Evolutionary conservation across 352 stramenopile genomes (phyloP), one percentile per base, ranked within the genome.

Genomic region (Globisporangium cylindrosporum): DNA sequence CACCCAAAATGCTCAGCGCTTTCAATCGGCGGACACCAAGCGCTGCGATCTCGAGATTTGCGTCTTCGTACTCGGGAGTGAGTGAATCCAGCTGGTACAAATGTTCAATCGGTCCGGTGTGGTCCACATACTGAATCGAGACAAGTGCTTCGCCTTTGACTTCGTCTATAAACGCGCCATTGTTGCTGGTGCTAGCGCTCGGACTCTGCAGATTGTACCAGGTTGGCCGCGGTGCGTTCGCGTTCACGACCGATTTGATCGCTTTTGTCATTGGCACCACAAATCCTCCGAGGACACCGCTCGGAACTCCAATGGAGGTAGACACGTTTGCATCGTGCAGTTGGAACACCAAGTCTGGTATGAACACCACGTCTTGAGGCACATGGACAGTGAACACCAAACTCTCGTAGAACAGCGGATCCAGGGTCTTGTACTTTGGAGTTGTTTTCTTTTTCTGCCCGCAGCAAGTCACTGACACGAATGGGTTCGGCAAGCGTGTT

Each of bases 371-470:
- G 8, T 94, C 73, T 4, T 79, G 76, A 1, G 91, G 79, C 4
- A 91, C 69, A 46, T 81, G 72, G 8, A 72, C 59, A 0, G 80
- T 60, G 24, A 97, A 93, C 2, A 89, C 73, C 1, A 93, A 62
- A 0, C 88, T 90, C 48, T 95, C 84, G 67, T 97, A 96, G 61
- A 88, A 97, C 0, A 95, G 73, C 9, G 91, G 91, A 1, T 92
- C 78, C 14, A 80, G 73, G 0, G 90, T 97, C 60, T 81, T 91
- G 66, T 64, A 75, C 48, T 80, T 66, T 3, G 59, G 67, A 5
- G 55, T 67, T 0, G 82, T 91, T 27, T 88, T 82, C 60, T 87
- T 80, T 27, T 79, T 70, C 22, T 90, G 64, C 0, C 87, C 88
- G 68, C 81, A 84, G 60, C 91, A 93, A 12, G 77, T 80, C 29